These are phyloP conservation scores for Lasiosphaeria miniovina DNA, from an alignment of 495 filamentous ascomycete genomes.

Conservation along the genomic window DNA sequence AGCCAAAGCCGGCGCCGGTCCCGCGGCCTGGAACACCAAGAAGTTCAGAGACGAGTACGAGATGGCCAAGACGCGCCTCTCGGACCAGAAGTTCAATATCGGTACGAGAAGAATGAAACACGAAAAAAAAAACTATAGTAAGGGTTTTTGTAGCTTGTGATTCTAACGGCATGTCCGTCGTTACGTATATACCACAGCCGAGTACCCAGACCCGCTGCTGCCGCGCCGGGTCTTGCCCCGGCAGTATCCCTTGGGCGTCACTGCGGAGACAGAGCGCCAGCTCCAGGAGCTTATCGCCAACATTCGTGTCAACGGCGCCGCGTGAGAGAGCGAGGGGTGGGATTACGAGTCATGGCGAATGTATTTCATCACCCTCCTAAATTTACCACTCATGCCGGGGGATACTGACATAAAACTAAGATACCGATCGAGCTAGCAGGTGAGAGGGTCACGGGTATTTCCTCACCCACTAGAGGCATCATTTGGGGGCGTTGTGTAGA, in stretches of 20 bases:
- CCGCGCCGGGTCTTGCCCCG: conserved; percentile 29
- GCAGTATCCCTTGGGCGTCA: conserved; percentile 34
- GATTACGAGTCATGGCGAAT: no score
- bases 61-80: conserved; percentile 27
- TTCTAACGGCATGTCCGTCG: not conserved
- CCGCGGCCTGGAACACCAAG: conserved; percentile 29
- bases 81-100: conserved; percentile 40
- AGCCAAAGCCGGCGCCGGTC: conserved; percentile 6
- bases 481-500: no score
- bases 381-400: no score
- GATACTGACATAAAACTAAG: no score
- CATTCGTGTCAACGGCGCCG: conserved; percentile 22
- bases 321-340: not conserved
- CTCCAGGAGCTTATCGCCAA: conserved; percentile 32
- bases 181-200: conserved; percentile 20
- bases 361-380: no score
- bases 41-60: conserved; percentile 56
- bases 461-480: no score
- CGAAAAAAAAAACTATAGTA: not conserved
- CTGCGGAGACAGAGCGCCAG: conserved; percentile 31
- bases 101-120: conserved; percentile 26
- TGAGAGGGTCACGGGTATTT: no score
- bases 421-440: no score
- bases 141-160: not conserved
- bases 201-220: conserved; percentile 42